Conservation (phyloP, 1,284 basidiomycete genomes). For the Moniliophthora roreri region DNA sequence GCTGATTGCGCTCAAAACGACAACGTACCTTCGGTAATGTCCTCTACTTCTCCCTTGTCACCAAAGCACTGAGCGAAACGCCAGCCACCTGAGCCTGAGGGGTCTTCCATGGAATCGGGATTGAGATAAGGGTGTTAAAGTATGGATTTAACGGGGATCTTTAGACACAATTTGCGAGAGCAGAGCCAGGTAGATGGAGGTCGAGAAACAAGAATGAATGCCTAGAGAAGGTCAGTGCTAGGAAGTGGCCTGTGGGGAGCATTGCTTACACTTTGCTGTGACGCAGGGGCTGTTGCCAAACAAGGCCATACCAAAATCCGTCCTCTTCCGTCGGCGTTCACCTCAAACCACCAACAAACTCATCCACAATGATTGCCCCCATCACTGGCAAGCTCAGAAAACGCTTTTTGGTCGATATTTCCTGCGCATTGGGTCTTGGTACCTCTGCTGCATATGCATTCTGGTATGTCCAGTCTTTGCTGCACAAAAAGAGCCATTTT, state of each 20-base stretch:
- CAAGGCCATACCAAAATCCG: not conserved
- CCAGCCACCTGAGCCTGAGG: constrained; percentile 87
- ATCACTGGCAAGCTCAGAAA: constrained; percentile 90
- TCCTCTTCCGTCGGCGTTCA: constrained; percentile 15
- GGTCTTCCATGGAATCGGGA: constrained; percentile 59
- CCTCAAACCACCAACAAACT: constrained; percentile 36
- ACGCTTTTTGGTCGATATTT: constrained; percentile 80
- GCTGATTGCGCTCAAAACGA: constrained; percentile 8
- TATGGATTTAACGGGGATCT: constrained; percentile 21
- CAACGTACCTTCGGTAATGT: constrained; percentile 93
- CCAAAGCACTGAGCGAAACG: constrained; percentile 99
- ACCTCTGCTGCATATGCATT: constrained; percentile 69
- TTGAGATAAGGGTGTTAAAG: constrained; percentile 10
- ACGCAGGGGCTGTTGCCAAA: constrained; percentile 4
- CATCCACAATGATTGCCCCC: constrained; percentile 68
- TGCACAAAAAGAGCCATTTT: constrained; percentile 17
- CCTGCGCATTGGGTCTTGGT: constrained; percentile 72
- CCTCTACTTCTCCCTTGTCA: constrained; percentile 98
- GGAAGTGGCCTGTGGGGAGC: constrained; percentile 21
- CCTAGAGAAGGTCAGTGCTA: not conserved
- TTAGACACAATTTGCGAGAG: constrained; percentile 22
- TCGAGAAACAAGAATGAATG: constrained; percentile 1
- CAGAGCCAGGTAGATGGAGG: constrained; percentile 13
- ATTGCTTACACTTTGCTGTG: constrained; percentile 6
- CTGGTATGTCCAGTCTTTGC: constrained; percentile 59